These are phyloP conservation scores for Rhodotorula sp. DNA, from an alignment of 1,284 basidiomycete genomes.

Conservation along the genomic window DNA sequence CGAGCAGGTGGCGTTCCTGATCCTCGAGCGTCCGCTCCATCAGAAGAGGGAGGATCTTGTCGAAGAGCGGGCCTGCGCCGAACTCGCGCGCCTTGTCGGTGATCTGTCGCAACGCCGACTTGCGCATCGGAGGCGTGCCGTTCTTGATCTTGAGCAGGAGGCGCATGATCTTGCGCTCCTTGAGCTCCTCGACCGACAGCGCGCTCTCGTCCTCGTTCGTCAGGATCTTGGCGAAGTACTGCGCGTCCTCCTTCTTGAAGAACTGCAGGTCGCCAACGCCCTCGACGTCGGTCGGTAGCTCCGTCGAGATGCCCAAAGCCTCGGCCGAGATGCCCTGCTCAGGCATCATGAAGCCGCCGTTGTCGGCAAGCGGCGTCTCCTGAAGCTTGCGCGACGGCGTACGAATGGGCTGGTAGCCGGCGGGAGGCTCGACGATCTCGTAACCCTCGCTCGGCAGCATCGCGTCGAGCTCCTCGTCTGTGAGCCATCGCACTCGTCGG, in stretches of 20 bases:
- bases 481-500: conserved; percentile 89
- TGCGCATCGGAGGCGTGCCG: conserved; percentile 95
- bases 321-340: conserved; percentile 76
- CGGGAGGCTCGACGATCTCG: conserved; percentile 85
- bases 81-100: conserved; percentile 99
- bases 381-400: conserved; percentile 72
- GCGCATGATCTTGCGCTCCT: conserved; percentile 99
- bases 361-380: conserved; percentile 62
- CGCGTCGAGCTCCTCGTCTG: conserved; percentile 92
- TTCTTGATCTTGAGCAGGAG: conserved; percentile 99
- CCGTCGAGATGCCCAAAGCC: conserved; percentile 75
- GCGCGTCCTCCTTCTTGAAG: conserved; percentile 97
- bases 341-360: conserved; percentile 78
- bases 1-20: conserved; percentile 95
- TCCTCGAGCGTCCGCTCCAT: conserved; percentile 99
- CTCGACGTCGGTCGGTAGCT: conserved; percentile 97
- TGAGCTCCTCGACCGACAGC: conserved; percentile 96
- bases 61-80: conserved; percentile 97
- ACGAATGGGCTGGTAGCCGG: conserved; percentile 83
- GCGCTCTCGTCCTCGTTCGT: conserved; percentile 82
- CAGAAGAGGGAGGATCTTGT: conserved; percentile 95
- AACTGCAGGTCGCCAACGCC: conserved; percentile 96
- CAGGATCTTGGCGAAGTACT: conserved; percentile 82
- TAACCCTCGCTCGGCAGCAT: conserved; percentile 87
- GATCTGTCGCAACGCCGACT: conserved; percentile 95